These are phyloP conservation scores for Diaporthe helianthi DNA, from an alignment of 2,329 filamentous ascomycete genomes.

Conservation along the genomic window DNA sequence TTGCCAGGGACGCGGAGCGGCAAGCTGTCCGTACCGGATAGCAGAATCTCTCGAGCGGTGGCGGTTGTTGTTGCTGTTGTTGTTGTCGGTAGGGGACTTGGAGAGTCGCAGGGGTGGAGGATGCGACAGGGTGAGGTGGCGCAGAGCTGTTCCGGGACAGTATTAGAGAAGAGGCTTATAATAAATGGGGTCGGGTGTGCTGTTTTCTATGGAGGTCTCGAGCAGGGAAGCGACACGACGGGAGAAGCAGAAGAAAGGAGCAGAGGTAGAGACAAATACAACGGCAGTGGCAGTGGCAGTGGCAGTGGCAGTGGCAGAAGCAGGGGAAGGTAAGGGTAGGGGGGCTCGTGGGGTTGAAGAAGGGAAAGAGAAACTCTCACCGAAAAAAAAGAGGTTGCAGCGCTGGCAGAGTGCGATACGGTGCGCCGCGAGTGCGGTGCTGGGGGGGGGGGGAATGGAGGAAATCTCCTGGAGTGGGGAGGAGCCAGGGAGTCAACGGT, in stretches of 20 bases:
- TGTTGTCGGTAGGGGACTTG: not conserved
- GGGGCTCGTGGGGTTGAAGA: conserved; percentile 27
- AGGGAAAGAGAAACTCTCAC: conserved; percentile 31
- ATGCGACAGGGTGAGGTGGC: conserved; percentile 30
- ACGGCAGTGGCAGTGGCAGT: not conserved
- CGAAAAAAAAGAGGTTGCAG: conserved; percentile 29
- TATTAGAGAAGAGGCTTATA: conserved; percentile 22
- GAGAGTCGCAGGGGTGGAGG: conserved; percentile 16
- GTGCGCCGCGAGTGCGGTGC: conserved; percentile 18
- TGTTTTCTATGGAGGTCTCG: conserved; percentile 10
- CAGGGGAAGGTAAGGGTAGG: conserved; percentile 11
- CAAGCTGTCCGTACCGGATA: conserved; percentile 27
- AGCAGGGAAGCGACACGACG: not conserved
- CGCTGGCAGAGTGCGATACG: not conserved
- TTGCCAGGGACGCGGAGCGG: conserved; percentile 18
- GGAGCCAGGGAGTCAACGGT: conserved; percentile 33
- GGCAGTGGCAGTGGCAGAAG: not conserved
- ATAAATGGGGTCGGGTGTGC: conserved; percentile 19
- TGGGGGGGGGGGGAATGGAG: conserved; percentile 31
- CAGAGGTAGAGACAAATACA: not conserved
- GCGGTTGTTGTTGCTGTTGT: not conserved
- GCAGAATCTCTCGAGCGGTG: not conserved
- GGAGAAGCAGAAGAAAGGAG: not conserved
- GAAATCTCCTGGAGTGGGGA: conserved; percentile 36
- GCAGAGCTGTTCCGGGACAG: conserved; percentile 20